These are phyloP conservation scores for Thermomucor indicae-seudaticae DNA, from an alignment of 371 early-diverging fungal species.

Conservation along the genomic window DNA sequence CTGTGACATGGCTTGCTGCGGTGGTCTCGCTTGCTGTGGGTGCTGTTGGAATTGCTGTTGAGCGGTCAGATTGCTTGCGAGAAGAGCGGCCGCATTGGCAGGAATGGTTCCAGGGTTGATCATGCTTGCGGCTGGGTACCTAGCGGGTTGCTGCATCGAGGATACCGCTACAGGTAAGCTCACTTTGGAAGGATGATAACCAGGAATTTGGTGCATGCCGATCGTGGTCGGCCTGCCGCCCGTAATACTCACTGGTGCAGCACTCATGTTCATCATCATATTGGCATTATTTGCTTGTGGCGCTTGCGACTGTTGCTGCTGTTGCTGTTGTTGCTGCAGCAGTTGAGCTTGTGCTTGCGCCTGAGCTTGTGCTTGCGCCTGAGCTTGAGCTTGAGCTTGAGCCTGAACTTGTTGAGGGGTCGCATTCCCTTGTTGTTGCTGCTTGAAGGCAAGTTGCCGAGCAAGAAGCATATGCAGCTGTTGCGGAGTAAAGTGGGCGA, in stretches of 20 bases:
- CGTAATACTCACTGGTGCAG: constrained; percentile 1
- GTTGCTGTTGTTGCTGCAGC: constrained; percentile 13
- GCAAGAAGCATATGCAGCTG: constrained; percentile 30
- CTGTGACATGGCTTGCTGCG: constrained; percentile 5
- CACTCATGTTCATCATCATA: constrained; percentile 6
- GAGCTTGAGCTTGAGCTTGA: constrained; percentile 11
- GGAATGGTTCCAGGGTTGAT: constrained; percentile 9
- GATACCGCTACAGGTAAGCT: constrained; percentile 9
- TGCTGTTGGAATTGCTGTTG: constrained; percentile 3
- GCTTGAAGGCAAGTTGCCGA: constrained; percentile 26
- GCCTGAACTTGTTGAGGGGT: constrained; percentile 13
- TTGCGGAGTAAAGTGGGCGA: constrained; percentile 20
- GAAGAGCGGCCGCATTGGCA: constrained; percentile 6
- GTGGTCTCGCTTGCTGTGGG: constrained; percentile 11
- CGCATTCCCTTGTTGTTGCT: constrained; percentile 20
- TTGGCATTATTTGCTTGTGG: constrained; percentile 4
- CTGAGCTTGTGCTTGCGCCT: constrained; percentile 13
- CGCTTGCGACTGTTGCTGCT: constrained; percentile 10
- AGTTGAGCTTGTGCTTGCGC: constrained; percentile 15
- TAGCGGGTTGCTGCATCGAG: constrained; percentile 4
- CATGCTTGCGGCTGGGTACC: background rate
- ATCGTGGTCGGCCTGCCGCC: background rate
- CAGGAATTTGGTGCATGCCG: constrained; percentile 8
- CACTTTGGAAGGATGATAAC: constrained; percentile 4
- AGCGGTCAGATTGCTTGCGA: constrained; percentile 12